Evolutionary conservation across 805 yeast genomes (phyloP).

Genomic region (Clavispora asparagi): DNA sequence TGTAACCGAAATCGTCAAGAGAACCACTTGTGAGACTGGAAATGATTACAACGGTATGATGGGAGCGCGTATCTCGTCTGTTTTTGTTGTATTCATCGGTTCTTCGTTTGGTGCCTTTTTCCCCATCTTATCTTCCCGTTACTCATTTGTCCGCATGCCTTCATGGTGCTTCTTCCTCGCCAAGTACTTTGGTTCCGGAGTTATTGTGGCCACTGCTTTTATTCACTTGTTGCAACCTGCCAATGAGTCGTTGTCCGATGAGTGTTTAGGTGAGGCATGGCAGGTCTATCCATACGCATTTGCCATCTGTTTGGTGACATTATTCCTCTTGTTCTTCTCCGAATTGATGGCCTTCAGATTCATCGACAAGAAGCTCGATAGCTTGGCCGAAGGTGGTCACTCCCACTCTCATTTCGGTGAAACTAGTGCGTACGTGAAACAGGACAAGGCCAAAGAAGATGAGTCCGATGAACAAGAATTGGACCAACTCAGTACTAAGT

Average conservation of each 20-base stretch:
- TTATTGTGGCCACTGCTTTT: conserved; percentile 76
- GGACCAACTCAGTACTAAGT: conserved; percentile 6
- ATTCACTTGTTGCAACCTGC: conserved; percentile 74
- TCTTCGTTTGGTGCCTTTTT: conserved; percentile 54
- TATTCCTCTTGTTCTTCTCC: conserved; percentile 47
- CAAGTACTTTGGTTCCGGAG: conserved; percentile 80
- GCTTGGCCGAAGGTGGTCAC: conserved; percentile 29
- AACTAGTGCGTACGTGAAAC: conserved; percentile 24
- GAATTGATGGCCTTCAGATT: conserved; percentile 47
- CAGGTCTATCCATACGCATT: conserved; percentile 50
- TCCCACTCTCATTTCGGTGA: conserved; percentile 56
- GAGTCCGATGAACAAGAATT: conserved; percentile 13
- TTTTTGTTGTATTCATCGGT: conserved; percentile 55
- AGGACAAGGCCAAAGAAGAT: conserved; percentile 14
- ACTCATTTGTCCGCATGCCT: conserved; percentile 56
- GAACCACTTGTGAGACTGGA: conserved; percentile 34
- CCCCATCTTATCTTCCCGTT: conserved; percentile 57
- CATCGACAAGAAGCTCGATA: conserved; percentile 31
- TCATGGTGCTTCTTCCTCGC: conserved; percentile 60
- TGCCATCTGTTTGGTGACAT: conserved; percentile 46
- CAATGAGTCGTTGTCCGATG: conserved; percentile 46
- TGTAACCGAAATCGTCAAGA: conserved; percentile 11
- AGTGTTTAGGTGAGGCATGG: conserved; percentile 61
- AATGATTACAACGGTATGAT: conserved; percentile 43
- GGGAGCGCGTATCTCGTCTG: conserved; percentile 54